Conservation (phyloP, 768 basidiomycete species). For the Tylopilus cervinicoccineus region DNA sequence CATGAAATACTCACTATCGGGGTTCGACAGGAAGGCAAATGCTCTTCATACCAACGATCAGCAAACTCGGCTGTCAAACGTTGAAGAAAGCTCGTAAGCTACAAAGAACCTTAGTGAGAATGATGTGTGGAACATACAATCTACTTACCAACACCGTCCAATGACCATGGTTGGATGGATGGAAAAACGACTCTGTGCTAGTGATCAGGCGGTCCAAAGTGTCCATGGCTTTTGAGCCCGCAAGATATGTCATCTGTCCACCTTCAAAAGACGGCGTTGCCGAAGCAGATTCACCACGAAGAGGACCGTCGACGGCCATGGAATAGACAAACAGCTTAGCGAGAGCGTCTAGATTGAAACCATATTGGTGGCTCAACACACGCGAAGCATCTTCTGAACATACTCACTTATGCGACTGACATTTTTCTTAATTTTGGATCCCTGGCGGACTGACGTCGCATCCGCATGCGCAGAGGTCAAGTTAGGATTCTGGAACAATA, state of each 20-base stretch:
- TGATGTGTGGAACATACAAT: background rate
- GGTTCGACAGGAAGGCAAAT: conserved; percentile 70
- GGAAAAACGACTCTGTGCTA: conserved; percentile 92
- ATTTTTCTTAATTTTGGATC: conserved; percentile 63
- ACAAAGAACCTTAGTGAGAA: conserved; percentile 12
- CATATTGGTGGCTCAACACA: background rate
- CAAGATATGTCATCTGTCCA: conserved; percentile 56
- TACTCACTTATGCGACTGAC: conserved; percentile 56
- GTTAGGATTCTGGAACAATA: conserved; percentile 48
- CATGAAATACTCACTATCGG: conserved; percentile 47
- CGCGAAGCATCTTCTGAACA: background rate
- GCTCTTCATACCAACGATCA: conserved; percentile 77
- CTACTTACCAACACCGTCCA: conserved; percentile 53
- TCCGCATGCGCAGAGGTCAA: conserved; percentile 73
- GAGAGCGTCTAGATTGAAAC: conserved; percentile 52
- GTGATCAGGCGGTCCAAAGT: conserved; percentile 84
- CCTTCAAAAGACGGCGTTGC: conserved; percentile 66
- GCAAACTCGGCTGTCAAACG: conserved; percentile 71
- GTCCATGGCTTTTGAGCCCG: conserved; percentile 85
- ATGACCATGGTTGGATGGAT: conserved; percentile 86
- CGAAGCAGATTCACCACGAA: conserved; percentile 41
- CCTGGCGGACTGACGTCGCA: conserved; percentile 48
- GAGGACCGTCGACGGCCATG: conserved; percentile 75
- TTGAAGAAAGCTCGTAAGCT: conserved; percentile 84
- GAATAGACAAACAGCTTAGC: conserved; percentile 88